Conservation (phyloP, 2,329 filamentous ascomycete genomes). For the Fusarium sarcochroum region DNA sequence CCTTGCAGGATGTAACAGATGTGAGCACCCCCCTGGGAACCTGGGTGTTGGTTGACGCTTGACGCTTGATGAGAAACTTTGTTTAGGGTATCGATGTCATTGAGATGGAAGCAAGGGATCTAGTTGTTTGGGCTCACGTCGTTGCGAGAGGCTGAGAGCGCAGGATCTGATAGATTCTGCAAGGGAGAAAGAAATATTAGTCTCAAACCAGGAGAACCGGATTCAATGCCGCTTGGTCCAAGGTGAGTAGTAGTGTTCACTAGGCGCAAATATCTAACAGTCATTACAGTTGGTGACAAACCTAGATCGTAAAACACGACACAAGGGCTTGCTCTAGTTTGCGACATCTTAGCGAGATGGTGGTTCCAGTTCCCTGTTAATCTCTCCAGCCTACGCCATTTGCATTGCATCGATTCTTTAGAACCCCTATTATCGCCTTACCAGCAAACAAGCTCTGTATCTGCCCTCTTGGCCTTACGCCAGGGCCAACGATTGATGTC, state of each 20-base stretch:
- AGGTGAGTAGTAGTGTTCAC: conserved; percentile 19
- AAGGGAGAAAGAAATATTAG: conserved; percentile 26
- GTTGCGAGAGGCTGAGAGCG: conserved; percentile 9
- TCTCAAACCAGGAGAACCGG: conserved; percentile 15
- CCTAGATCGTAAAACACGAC: no score
- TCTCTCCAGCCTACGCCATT: conserved; percentile 3
- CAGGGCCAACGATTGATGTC: conserved; percentile 10
- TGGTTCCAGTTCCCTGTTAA: neutral
- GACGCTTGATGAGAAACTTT: neutral
- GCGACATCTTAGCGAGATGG: neutral
- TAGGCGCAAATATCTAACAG: conserved; percentile 8
- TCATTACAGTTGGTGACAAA: neutral
- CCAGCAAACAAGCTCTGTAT: conserved; percentile 1
- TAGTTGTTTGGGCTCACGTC: neutral
- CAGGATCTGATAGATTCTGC: conserved; percentile 31
- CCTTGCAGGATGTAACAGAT: conserved; percentile 33
- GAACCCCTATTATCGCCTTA: conserved; percentile 16
- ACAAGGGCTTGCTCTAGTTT: neutral
- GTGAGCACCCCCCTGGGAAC: conserved; percentile 22
- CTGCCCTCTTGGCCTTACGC: neutral
- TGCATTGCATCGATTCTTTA: conserved; percentile 13
- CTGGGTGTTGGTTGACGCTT: neutral
- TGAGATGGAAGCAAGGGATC: conserved; percentile 29
- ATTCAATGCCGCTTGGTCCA: conserved; percentile 18
- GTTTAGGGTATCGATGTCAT: conserved; percentile 17